Evolutionary conservation across 768 basidiomycete species (phyloP), one percentile per base, ranked within the genome.

Genomic region (Obba rivulosa): DNA sequence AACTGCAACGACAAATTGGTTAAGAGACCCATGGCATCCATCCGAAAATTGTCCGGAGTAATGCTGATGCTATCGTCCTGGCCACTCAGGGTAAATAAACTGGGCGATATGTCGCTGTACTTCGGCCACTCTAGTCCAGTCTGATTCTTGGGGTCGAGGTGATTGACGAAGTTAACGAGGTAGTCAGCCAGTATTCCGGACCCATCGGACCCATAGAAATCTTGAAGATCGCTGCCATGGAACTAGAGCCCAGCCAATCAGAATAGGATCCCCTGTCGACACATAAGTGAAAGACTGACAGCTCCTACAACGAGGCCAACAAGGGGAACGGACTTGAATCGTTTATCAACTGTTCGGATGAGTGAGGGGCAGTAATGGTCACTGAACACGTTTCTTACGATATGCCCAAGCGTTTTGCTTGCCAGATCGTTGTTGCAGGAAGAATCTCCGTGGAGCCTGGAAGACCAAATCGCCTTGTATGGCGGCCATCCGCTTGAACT

Each of bases 171-270:
- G 34, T 70, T 66, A 41, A 78, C 66, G 21, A 79, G 64, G 52
- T 73, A 72, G 55, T 76, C 73, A 3, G 71, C 59, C 57, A 79
- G 61, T 48, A 78, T 74, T 17, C 67, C 66, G 2, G 62, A 68
- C 1, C 62, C 64, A 48, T 73, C 66, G 2, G 62, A 68, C 1
- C 62, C 64, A 48, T 73, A 79, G n/a, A 73, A 57, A 23, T 73
- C 68, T 13, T 65, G 45, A 4, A 78, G n/a, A 52, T 81, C 77
- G 0, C 71, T 66, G 13, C 50, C 57, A 45, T 81, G 79, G 22
- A 65, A 62, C 75, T 77, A 13, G 28, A 31, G 13, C 28, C 5
- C 28, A n/a, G n/a, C n/a, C n/a, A n/a, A n/a, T n/a, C n/a, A n/a
- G n/a, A n/a, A n/a, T n/a, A n/a, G n/a, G n/a, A n/a, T n/a, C n/a